Evolutionary conservation across 202 grass and related monocot genomes (phyloP), one percentile per base, ranked within the genome.

Genomic region (Cymbopogon flexuosus): DNA sequence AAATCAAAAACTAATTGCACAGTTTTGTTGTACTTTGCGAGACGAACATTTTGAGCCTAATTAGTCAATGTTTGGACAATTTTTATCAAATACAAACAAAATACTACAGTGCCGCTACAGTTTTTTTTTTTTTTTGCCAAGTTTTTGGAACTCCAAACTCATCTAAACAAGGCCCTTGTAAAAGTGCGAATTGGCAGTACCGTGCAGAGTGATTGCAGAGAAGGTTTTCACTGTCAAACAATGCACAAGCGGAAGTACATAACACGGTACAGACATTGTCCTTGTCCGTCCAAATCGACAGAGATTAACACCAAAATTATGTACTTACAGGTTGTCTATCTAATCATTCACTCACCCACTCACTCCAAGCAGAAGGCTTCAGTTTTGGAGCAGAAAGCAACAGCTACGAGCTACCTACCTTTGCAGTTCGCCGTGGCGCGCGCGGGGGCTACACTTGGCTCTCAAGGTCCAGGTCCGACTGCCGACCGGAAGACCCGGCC

Each of bases 401-500:
- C 15, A 62, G 54, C 65, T 74, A 76, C 23, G 3, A 19, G 51
- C 75, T 29, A 58, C 23, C 58, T 61, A 29, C 15, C 58, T 66
- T 45, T 35, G 59, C 68, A 54, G 33, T 30, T 16, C 40, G 34
- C 49, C 16, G 11, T 29, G 19, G 6, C 39, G 35, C 27, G 49
- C 47, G 23, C 21, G 36, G 36, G 5, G 6, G 3, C 43, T 88
- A 88, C 11, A 77, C 23, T 54, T 72, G 87, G 47, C 78, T 89
- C 78, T 89, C 87, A 59, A 85, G 30, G 87, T 88, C 87, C 64
- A 81, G 35, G 83, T 68, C 66, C 18, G 47, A 73, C 73, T 40
- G 72, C 77, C 77, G 71, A 46, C 36, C 43, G 36, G 70, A 46
- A n/a, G 31, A 8, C 24, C 49, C 86, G 2, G 76, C 15, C 6